Base-by-base conservation (phyloP, 169 alveolate genomes). In the Cryptosporidium andersoni region DNA sequence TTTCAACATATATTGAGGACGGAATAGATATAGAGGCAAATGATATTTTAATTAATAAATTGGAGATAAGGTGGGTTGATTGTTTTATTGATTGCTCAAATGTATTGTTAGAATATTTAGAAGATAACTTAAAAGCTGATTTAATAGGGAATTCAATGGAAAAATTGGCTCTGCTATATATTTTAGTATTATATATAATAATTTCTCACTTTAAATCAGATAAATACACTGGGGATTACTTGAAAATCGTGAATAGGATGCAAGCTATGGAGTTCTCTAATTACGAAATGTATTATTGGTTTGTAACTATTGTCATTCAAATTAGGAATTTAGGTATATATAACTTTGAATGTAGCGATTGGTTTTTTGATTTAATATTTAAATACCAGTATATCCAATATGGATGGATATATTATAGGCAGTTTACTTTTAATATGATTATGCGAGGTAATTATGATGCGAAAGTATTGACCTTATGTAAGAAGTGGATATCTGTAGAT, bases 281-380 rank as follows among this genome's bases (percentile, higher is more conserved):
- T 42, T 4, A 40, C 39, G 43, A 16, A 51, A 40, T 74, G 16
- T 47, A 74, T 74, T 74, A 74, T 60, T 74, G 85, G 85, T 74
- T 58, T 34, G 25, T 25, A 25, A 25, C 25, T 25, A 25, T 25
- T 25, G 25, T 25, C 0, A 25, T 25, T 25, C 25, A 25, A 25
- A 25, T 25, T 25, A 25, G 25, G 25, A 25, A 25, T 25, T 25
- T 25, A 25, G 25, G 25, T 25, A 25, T 25, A 25, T 25, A 25
- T 25, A 25, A 0, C 25, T 25, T 25, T 0, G 25, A 25, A 25
- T 25, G 25, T 25, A 0, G 25, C 25, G 25, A 25, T 25, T 25
- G 25, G 25, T 25, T 25, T 25, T 25, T 25, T 25, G 25, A 25
- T 25, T 25, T 25, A 25, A 25, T 25, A 25, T 25, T 25, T 25